phyloP scores from a whole-genome alignment of 148 eudicot species.

The Chenopodium suecicum region DNA sequence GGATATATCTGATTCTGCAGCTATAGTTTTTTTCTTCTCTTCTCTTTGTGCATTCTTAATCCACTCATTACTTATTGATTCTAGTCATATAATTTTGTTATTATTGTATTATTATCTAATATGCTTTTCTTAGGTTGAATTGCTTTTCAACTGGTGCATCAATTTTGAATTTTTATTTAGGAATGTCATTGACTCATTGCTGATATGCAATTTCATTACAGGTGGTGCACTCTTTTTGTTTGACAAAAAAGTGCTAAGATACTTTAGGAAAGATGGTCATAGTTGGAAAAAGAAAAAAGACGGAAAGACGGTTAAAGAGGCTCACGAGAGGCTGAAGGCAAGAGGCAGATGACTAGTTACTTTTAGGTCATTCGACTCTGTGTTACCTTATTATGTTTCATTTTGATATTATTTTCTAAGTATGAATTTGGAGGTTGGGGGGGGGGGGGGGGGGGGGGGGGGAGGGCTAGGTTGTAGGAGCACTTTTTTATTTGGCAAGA shows the following conservation, averaged over 20 bases:
- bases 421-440: background rate
- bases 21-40: too few relatives aligned
- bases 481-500: background rate
- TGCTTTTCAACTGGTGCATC: background rate
- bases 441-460: too few relatives aligned
- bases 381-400: background rate
- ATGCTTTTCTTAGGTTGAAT: background rate
- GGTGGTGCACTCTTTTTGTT: slow-evolving; percentile 85
- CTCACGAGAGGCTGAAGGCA: slow-evolving; percentile 86
- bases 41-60: too few relatives aligned
- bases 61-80: background rate
- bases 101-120: background rate
- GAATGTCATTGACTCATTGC: background rate
- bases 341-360: slow-evolving; percentile 19
- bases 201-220: slow-evolving; percentile 20
- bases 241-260: slow-evolving; percentile 77
- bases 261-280: slow-evolving; percentile 84
- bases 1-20: background rate
- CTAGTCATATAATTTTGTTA: background rate
- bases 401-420: background rate
- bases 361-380: background rate
- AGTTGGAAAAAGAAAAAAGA: slow-evolving; percentile 88
- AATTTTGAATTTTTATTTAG: background rate
- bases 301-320: slow-evolving; percentile 78
- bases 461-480: background rate